Base-by-base conservation (phyloP, 768 basidiomycete genomes). In the Russula abietina region DNA sequence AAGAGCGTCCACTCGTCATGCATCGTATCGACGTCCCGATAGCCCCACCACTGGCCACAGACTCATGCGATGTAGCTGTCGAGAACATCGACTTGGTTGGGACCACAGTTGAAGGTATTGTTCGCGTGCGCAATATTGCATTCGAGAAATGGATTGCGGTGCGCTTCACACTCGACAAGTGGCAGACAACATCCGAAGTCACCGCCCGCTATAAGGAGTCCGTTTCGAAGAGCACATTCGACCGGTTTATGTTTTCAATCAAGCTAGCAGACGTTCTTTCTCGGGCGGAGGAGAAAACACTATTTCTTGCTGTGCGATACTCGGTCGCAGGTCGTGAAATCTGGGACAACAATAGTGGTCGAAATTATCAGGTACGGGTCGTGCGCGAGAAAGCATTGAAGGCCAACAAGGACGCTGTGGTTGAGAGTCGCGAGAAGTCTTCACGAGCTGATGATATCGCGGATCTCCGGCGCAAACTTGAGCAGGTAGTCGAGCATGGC, bases 121-220 rank as follows among this genome's bases (percentile, higher is more conserved):
- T 93, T 49, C 83, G 85, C 52, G 90, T 96, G 61, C 81, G 85
- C 69, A 98, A 98, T 72, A 71, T 98, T 55, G 84, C 92, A 8
- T 98, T 85, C 75, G 80, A 88, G 69, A 98, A 98, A 76, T 83
- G 83, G 79, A 80, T 98, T 57, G 88, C 86, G 9, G 83, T 93
- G 28, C 84, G 96, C 32, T 98, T 97, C 74, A 98, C 96, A 1
- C 82, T 95, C 68, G 96, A 98, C 72, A 81, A 79, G 68, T 98
- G 96, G 96, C 92, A 93, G 73, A 99, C 96, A 52, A 95, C 92
- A 62, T 90, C 88, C 73, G 96, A 98, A 74, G 91, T 97, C 61
- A 83, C 86, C 0, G 95, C 87, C 28, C 84, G 82, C 55, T 88
- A 91, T 72, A 74, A 83, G 19, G 79, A 82, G 60, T 71, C 78